These are phyloP conservation scores for Xylaria castorea DNA, from an alignment of 495 filamentous ascomycete genomes.

Conservation along the genomic window DNA sequence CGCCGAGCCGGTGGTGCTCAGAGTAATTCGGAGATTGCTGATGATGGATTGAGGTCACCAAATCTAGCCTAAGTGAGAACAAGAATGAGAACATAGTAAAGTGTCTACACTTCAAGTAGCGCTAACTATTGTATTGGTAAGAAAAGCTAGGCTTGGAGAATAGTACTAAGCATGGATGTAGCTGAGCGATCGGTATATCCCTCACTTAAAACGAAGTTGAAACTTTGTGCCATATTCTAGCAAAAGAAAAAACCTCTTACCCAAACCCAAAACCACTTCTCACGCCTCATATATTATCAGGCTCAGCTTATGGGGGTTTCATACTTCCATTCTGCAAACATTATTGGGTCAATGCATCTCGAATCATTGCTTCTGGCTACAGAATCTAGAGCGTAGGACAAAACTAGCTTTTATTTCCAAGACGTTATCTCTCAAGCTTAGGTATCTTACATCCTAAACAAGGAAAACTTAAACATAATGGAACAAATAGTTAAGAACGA, in stretches of 20 bases:
- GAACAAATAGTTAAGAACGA: background rate
- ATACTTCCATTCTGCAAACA: background rate
- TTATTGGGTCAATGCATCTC: background rate
- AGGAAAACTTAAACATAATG: background rate
- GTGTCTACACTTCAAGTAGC: background rate
- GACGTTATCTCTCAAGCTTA: background rate
- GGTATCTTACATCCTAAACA: background rate
- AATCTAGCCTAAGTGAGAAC: conserved; percentile 18
- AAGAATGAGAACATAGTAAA: background rate
- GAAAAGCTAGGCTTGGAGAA: background rate
- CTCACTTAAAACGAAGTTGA: background rate
- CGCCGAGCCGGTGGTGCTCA: conserved; percentile 55
- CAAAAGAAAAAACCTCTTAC: background rate
- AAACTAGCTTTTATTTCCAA: background rate
- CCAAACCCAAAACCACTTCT: background rate
- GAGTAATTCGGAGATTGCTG: conserved; percentile 30
- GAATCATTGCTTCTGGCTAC: background rate
- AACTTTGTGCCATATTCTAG: background rate
- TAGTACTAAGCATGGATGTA: background rate
- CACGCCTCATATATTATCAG: background rate
- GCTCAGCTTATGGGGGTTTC: background rate
- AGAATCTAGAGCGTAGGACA: background rate
- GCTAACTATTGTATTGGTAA: background rate
- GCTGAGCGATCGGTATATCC: background rate
- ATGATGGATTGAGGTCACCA: conserved; percentile 34